A percentile compares a stretch with the other conserved stretches of the same genome.
Evolutionary conservation across 2,329 filamentous ascomycete species (phyloP).

Genomic region (Fusarium sp.): DNA sequence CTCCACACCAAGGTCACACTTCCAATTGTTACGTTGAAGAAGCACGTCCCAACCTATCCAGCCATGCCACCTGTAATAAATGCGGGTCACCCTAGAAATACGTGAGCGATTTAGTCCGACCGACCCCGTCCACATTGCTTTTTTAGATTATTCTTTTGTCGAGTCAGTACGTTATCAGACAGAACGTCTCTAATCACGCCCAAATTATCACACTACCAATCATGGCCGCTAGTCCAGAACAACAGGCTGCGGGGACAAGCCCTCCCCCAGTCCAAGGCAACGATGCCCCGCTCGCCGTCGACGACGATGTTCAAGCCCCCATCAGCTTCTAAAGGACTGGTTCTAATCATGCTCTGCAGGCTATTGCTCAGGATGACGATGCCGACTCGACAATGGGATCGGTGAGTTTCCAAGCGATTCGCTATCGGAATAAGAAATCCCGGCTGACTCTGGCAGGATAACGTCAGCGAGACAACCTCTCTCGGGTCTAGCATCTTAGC

Average conservation of each 20-base stretch:
- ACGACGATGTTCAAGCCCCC: background rate
- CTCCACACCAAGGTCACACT: too few species aligned
- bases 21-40: too few species aligned
- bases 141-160: background rate
- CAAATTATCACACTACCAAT: background rate
- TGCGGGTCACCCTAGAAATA: background rate
- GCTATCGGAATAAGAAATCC: background rate
- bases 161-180: background rate
- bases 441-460: background rate
- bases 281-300: background rate
- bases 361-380: background rate
- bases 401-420: background rate
- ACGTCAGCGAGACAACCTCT: conserved; percentile 2
- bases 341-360: background rate
- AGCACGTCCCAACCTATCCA: too few species aligned
- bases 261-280: background rate
- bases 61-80: background rate
- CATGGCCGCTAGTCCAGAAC: background rate
- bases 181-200: background rate
- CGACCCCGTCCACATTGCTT: background rate
- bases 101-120: conserved; percentile 4
- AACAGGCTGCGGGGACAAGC: background rate
- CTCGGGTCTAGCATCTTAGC: background rate
- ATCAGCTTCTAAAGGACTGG: background rate
- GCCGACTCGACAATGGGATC: background rate